Evolutionary conservation across 768 basidiomycete species (phyloP).

Genomic region (Sporobolomyces phaffii): DNA sequence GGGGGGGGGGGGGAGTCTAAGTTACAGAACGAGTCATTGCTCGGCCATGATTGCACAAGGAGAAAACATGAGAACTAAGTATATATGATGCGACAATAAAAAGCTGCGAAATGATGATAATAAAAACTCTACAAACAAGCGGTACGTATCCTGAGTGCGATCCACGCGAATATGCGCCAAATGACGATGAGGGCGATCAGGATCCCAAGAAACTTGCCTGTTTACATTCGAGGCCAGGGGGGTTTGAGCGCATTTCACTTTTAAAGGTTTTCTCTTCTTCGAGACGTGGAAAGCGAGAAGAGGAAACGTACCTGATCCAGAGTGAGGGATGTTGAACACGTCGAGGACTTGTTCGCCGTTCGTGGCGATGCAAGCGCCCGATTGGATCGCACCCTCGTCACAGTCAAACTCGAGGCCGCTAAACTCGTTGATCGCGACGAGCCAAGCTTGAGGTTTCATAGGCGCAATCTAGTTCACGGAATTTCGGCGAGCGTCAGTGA

Average conservation of each 20-base stretch:
- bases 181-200: conserved; percentile 42
- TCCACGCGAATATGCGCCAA: conserved; percentile 43
- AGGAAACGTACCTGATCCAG: neutral
- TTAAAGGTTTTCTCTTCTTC: too few species aligned
- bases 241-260: too few species aligned
- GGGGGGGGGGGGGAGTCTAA: too few species aligned
- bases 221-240: too few species aligned
- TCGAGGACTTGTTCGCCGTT: conserved; percentile 47
- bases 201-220: conserved; percentile 40
- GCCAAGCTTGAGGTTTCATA: conserved; percentile 43
- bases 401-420: conserved; percentile 46
- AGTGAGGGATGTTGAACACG: conserved; percentile 41
- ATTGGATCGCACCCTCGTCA: conserved; percentile 39
- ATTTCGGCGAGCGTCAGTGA: neutral
- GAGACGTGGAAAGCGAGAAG: neutral
- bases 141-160: conserved; percentile 20
- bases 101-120: neutral
- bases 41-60: too few species aligned
- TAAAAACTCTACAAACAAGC: conserved; percentile 3
- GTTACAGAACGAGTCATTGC: too few species aligned
- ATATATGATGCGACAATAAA: neutral
- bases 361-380: conserved; percentile 46
- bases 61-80: too few species aligned
- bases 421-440: conserved; percentile 48
- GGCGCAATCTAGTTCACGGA: conserved; percentile 34